A percentile compares a stretch with the other conserved stretches of the same genome.
Conservation (phyloP, 176 grass and related monocot genomes). For the Bromus sterilis region DNA sequence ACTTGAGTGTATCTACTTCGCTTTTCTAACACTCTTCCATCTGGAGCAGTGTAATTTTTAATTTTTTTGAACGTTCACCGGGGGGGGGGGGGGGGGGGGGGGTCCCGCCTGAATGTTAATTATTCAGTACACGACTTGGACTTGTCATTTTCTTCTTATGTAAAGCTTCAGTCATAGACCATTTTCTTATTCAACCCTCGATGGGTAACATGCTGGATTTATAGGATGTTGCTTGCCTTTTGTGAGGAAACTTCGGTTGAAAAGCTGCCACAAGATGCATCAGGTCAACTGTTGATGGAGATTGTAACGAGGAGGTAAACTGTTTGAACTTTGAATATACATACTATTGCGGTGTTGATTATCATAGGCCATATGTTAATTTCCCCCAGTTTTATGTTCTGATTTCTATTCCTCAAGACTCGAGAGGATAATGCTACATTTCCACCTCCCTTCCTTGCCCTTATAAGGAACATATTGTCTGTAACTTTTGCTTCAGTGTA, state of each 20-base stretch:
- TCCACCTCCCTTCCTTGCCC: background rate
- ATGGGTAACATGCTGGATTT: slow-evolving; percentile 7
- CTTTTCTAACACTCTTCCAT: too few relatives aligned
- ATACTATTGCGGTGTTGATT: background rate
- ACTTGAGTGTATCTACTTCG: too few relatives aligned
- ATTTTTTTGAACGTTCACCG: too few relatives aligned
- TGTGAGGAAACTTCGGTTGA: slow-evolving; percentile 66
- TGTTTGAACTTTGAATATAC: background rate
- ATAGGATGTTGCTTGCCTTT: slow-evolving; percentile 77
- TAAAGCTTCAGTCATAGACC: too few relatives aligned
- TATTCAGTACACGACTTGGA: too few relatives aligned
- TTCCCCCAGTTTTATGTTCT: background rate
- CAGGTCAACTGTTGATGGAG: slow-evolving; percentile 57
- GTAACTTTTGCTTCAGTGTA: background rate
- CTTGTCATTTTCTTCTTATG: too few relatives aligned
- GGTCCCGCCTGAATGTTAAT: too few relatives aligned
- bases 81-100: too few relatives aligned
- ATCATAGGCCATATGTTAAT: background rate
- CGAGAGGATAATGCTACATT: background rate
- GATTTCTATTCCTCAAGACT: background rate
- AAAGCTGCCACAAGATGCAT: slow-evolving; percentile 37
- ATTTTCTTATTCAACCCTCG: too few relatives aligned
- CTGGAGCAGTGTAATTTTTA: too few relatives aligned
- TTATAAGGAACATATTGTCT: background rate
- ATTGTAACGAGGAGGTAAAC: slow-evolving; percentile 57